A percentile compares a stretch with the other conserved stretches of the same genome.
These are phyloP conservation scores for Hypoxylon sp. DNA, from an alignment of 2,329 filamentous ascomycete genomes.

Conservation along the genomic window DNA sequence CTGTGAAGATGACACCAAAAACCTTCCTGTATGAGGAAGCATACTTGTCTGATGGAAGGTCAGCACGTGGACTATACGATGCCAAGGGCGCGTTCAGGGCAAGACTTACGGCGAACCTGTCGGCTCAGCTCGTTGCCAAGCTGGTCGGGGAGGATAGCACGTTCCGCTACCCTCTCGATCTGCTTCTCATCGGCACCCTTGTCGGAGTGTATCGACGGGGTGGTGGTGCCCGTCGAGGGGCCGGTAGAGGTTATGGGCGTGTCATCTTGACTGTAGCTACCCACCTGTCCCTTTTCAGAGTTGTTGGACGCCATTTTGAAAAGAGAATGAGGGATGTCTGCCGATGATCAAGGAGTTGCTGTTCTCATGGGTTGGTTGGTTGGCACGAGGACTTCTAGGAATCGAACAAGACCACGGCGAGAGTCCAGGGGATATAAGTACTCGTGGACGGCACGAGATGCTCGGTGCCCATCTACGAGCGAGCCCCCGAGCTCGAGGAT, in stretches of 20 bases:
- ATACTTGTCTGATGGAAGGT: slow-evolving; percentile 38
- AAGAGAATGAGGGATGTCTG: slow-evolving; percentile 29
- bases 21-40: slow-evolving; percentile 59
- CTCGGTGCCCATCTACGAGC: slow-evolving; percentile 10
- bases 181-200: slow-evolving; percentile 34
- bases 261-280: slow-evolving; percentile 24
- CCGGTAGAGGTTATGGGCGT: slow-evolving; percentile 24
- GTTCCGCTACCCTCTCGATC: slow-evolving; percentile 26
- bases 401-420: slow-evolving; percentile 7
- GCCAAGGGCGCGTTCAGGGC: neutral
- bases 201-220: slow-evolving; percentile 33
- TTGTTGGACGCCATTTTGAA: slow-evolving; percentile 32
- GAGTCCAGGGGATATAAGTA: slow-evolving; percentile 29
- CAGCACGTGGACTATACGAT: slow-evolving; percentile 6
- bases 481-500: slow-evolving; percentile 1
- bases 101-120: slow-evolving; percentile 39
- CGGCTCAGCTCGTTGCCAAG: slow-evolving; percentile 38
- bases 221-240: slow-evolving; percentile 35
- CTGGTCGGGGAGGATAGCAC: slow-evolving; percentile 38
- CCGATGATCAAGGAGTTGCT: slow-evolving; percentile 19
- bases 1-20: slow-evolving; percentile 60
- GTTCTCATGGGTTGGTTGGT: slow-evolving; percentile 27
- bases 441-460: slow-evolving; percentile 7
- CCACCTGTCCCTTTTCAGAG: slow-evolving; percentile 32
- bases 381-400: slow-evolving; percentile 30